Evolutionary conservation across 2,329 filamentous ascomycete species (phyloP).

Genomic region (Amphichorda felina): DNA sequence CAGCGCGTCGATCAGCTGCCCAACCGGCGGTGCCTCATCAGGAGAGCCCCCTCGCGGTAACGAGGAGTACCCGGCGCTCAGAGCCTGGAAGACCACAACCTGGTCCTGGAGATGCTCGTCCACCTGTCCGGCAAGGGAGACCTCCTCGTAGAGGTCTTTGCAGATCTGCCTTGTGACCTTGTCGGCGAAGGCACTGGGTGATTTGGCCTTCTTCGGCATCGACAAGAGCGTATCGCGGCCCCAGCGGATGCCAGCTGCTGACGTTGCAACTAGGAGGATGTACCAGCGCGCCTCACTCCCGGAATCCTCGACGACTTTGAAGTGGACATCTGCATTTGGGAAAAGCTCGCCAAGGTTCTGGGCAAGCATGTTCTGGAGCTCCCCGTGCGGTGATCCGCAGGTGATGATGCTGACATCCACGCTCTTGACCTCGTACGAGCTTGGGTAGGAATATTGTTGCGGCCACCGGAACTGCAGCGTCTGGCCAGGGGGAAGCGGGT

Average conservation of each 20-base stretch:
- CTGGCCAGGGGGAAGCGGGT: slow-evolving; percentile 18
- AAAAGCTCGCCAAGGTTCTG: slow-evolving; percentile 27
- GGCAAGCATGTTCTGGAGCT: slow-evolving; percentile 26
- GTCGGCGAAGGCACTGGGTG: slow-evolving; percentile 15
- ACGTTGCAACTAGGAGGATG: slow-evolving; percentile 43
- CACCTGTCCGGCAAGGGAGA: slow-evolving; percentile 30
- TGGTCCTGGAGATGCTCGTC: slow-evolving; percentile 51
- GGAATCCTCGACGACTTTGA: slow-evolving; percentile 38
- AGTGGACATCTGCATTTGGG: slow-evolving; percentile 28
- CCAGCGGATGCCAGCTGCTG: slow-evolving; percentile 30
- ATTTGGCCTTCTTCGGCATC: slow-evolving; percentile 26
- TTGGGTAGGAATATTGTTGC: slow-evolving; percentile 9
- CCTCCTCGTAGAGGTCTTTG: slow-evolving; percentile 30
- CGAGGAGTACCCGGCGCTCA: slow-evolving; percentile 38
- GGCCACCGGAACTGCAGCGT: slow-evolving; percentile 22
- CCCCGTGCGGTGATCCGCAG: slow-evolving; percentile 28
- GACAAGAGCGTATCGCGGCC: slow-evolving; percentile 32
- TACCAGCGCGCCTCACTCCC: slow-evolving; percentile 38
- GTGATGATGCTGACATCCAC: slow-evolving; percentile 41
- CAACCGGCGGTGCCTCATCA: slow-evolving; percentile 5
- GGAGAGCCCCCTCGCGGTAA: slow-evolving; percentile 21
- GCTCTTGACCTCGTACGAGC: slow-evolving; percentile 22
- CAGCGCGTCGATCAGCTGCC: slow-evolving; percentile 13
- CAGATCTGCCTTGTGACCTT: slow-evolving; percentile 33
- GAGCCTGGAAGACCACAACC: slow-evolving; percentile 45